Conservation (phyloP, 352 stramenopile species). For the Peronospora destructor region DNA sequence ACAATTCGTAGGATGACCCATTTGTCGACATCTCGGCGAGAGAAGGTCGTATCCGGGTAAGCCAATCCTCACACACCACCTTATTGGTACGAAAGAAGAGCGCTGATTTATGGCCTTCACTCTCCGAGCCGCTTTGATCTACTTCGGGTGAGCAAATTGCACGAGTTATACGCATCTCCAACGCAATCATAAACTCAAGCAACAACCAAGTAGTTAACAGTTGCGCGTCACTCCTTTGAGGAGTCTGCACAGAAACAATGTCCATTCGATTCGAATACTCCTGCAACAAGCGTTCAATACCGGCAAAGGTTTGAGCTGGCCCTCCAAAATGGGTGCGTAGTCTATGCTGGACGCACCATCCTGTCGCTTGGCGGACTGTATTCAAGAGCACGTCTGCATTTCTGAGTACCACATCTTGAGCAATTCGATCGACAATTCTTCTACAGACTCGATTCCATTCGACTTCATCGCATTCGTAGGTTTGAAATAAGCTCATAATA, state of each 20-base stretch:
- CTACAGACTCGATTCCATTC: conserved; percentile 37
- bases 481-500: conserved; percentile 33
- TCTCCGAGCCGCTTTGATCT: conserved; percentile 32
- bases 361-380: conserved; percentile 44
- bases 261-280: conserved; percentile 21
- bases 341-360: conserved; percentile 65
- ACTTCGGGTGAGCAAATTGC: conserved; percentile 14
- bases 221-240: not conserved
- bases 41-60: conserved; percentile 50
- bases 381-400: conserved; percentile 24
- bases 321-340: conserved; percentile 72
- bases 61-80: conserved; percentile 64
- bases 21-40: conserved; percentile 39
- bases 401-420: not conserved
- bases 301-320: conserved; percentile 66
- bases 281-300: conserved; percentile 61
- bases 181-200: conserved; percentile 48
- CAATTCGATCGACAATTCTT: conserved; percentile 16
- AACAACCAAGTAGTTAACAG: conserved; percentile 33
- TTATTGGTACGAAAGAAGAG: conserved; percentile 64
- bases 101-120: conserved; percentile 35
- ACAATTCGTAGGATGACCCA: conserved; percentile 25
- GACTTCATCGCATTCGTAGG: conserved; percentile 18
- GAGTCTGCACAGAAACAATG: conserved; percentile 2
- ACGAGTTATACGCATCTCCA: conserved; percentile 44